Base-by-base conservation (phyloP, 2,329 filamentous ascomycete species). In the Microsporum ferrugineum region DNA sequence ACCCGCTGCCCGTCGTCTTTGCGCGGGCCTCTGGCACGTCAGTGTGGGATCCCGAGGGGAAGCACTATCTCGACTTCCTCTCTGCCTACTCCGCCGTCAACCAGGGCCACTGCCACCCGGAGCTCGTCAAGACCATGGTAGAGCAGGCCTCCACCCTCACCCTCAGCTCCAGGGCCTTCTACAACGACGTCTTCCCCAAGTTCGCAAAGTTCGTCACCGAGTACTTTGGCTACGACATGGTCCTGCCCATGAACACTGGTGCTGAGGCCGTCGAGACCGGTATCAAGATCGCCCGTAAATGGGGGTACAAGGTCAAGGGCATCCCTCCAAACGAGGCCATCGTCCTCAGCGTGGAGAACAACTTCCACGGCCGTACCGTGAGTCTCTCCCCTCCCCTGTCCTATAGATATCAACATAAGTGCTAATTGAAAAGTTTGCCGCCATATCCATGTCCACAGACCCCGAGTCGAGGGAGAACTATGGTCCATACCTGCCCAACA, bases 81-180 rank as follows among this genome's bases (percentile, higher is more conserved):
- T 97, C 92, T 55, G 94, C 94, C 66, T 99, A 99, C 82, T 95
- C 89, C 68, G 94, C 94, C 64, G 91, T 97, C 72, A 97, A 97
- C 80, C 92, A 97, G 77, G 92, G 92, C 65, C 92, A 99, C 77
- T 97, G 92, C 77, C 92, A 99, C 78, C 94, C 94, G 3, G 91
- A 95, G 78, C 85, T 97, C 61, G 86, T 99, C 72, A 91, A 92
- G 75, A 88, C 91, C 12, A 80, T 99, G 63, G 85, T 85, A 41
- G 89, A 96, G 66, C 94, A 99, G 78, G 94, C 94, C 56, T 84
- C 87, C 66, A 87, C 91, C 43, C 79, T 97, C 71, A 96, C 92
- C 0, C 84, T 97, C 67, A 96, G 90, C 76, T 96, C 91, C 64
- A 85, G 92, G 64, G 94, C 94, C 58, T 99, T 97, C 79, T 87